phyloP scores from a whole-genome alignment of 2,329 filamentous ascomycete genomes.

The Hypoxylon sp. region DNA sequence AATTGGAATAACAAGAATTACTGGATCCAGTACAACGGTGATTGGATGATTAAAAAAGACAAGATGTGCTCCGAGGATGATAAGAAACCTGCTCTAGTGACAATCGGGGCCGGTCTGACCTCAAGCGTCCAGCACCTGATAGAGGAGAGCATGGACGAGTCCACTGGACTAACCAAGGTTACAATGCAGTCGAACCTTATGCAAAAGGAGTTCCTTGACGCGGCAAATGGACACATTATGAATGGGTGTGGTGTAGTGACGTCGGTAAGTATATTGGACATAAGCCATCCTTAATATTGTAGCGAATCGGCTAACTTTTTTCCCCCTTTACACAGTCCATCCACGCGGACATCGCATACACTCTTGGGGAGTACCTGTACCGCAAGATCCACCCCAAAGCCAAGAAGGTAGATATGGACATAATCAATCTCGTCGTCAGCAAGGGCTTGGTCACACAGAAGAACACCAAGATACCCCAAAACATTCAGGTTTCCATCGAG shows the following conservation, averaged over 20 bases:
- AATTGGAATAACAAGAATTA: slow-evolving; percentile 78
- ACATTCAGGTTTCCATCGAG: slow-evolving; percentile 46
- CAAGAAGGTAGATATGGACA: slow-evolving; percentile 55
- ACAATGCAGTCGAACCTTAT: slow-evolving; percentile 51
- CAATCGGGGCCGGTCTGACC: too few species aligned
- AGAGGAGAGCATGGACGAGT: neutral
- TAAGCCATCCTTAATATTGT: neutral
- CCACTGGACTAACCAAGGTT: slow-evolving; percentile 35
- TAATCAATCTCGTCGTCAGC: slow-evolving; percentile 62
- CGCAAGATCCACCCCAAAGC: slow-evolving; percentile 58
- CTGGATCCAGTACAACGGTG: slow-evolving; percentile 70
- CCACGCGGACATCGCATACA: slow-evolving; percentile 72
- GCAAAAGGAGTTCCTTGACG: slow-evolving; percentile 49
- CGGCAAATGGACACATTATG: slow-evolving; percentile 54
- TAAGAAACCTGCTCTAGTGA: too few species aligned
- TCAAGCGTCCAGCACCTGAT: slow-evolving; percentile 10
- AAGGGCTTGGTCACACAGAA: slow-evolving; percentile 52
- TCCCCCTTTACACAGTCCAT: slow-evolving; percentile 50
- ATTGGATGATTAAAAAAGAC: slow-evolving; percentile 74
- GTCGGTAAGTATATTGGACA: slow-evolving; percentile 52
- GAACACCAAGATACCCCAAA: slow-evolving; percentile 42
- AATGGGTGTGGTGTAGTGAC: slow-evolving; percentile 54
- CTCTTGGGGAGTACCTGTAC: slow-evolving; percentile 67
- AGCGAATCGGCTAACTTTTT: neutral
- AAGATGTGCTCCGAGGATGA: neutral